Evolutionary conservation across 73 alveolate genomes (phyloP).

Genomic region (Paramecium sonneborni): DNA sequence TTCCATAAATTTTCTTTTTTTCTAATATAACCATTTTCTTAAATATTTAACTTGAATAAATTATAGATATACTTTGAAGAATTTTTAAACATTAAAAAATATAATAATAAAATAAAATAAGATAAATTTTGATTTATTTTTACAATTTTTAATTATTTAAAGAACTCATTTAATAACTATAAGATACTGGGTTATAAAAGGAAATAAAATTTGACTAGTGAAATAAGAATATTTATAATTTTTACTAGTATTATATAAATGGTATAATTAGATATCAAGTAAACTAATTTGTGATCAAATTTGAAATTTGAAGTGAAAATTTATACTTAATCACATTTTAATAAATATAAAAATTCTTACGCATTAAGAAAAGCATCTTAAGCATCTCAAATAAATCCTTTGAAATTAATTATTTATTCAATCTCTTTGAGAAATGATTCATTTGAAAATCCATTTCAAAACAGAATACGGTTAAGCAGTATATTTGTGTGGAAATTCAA

Average conservation of each 20-base stretch:
- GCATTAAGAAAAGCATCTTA: slow-evolving; percentile 13
- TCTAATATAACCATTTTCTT: too few species aligned
- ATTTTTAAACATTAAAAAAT: too few species aligned
- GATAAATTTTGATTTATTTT: too few species aligned
- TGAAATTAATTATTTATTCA: neutral
- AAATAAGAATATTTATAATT: too few species aligned
- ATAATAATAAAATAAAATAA: too few species aligned
- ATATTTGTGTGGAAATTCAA: neutral
- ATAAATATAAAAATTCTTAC: neutral
- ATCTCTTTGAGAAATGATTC: slow-evolving; percentile 9
- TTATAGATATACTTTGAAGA: too few species aligned
- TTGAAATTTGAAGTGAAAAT: neutral
- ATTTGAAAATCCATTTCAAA: neutral
- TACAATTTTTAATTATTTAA: too few species aligned
- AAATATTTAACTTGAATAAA: too few species aligned
- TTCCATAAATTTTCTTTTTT: too few species aligned
- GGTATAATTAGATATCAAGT: neutral
- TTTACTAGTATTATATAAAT: neutral
- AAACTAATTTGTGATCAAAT: neutral
- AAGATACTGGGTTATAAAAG: too few species aligned
- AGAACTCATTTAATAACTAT: too few species aligned
- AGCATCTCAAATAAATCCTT: slow-evolving; percentile 47
- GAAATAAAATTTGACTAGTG: too few species aligned
- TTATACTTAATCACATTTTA: neutral
- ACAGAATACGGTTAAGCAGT: slow-evolving; percentile 16